Conservation (phyloP, 164 flowering plant species). For the Brasenia schreberi region DNA sequence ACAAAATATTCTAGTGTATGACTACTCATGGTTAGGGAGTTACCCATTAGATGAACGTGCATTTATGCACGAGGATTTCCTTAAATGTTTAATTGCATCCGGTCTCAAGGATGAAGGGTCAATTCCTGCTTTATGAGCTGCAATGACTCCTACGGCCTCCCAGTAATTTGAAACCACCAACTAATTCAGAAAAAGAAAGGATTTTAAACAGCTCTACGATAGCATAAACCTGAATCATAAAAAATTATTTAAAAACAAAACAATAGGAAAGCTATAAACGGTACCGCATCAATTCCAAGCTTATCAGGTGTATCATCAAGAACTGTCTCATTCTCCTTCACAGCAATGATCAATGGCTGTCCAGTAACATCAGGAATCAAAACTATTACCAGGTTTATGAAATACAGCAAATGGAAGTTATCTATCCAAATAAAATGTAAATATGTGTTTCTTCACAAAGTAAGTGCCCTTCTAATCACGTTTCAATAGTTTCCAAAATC, state of each 20-base stretch:
- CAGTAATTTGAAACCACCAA: conserved; percentile 56
- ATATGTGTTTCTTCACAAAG: too few relatives aligned
- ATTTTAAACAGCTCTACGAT: too few relatives aligned
- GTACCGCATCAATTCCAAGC: conserved; percentile 54
- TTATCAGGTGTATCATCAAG: conserved; percentile 63
- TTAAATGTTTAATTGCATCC: conserved; percentile 37
- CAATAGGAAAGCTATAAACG: conserved; percentile 4
- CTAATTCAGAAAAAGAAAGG: not conserved
- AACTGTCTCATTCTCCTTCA: conserved; percentile 78
- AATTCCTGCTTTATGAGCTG: conserved; percentile 82
- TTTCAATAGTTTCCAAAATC: too few relatives aligned
- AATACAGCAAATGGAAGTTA: too few relatives aligned
- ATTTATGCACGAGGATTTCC: conserved; percentile 8
- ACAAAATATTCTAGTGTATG: too few relatives aligned
- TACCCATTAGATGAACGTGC: too few relatives aligned
- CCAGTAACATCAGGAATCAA: not conserved
- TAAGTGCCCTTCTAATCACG: too few relatives aligned
- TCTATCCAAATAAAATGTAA: too few relatives aligned
- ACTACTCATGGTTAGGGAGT: too few relatives aligned
- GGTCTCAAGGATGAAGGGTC: conserved; percentile 58
- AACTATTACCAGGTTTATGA: too few relatives aligned
- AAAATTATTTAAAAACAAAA: too few relatives aligned
- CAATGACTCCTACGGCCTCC: conserved; percentile 75
- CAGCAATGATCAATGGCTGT: conserved; percentile 71
- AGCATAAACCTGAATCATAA: too few relatives aligned